Evolutionary conservation across 1,284 basidiomycete genomes (phyloP), one percentile per base, ranked within the genome.

Genomic region (Porogramme epimiltina): DNA sequence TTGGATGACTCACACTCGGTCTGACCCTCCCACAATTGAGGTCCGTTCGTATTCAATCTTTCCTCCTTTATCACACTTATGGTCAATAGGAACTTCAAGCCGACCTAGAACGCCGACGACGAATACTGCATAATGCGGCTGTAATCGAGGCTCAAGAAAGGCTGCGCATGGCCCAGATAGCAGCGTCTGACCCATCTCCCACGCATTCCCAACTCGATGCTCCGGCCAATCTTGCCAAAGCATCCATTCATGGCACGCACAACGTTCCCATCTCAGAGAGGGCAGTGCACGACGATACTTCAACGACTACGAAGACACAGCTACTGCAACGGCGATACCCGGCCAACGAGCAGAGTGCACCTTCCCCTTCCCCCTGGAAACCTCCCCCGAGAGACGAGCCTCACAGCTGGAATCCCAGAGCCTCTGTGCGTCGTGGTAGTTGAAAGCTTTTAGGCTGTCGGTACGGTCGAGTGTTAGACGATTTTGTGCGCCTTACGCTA

Each of bases 1-100:
- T 4, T 70, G 68, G 68, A 45, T 70, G n/a, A 65, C 66, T 9
- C 68, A 70, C 43, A 70, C 68, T 4, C 57, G 68, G 4, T 42
- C 44, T 3, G 59, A 67, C 45, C 63, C 66, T n/a, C 68, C 68
- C 3, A 63, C 62, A 0, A 19, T 66, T 3, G 60, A 66, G 54
- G 66, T 51, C 45, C 23, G 49, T 36, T 18, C 2, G n/a, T 41
- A 13, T 19, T 22, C 34, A 6, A 13, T 37, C n/a, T 37, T 10
- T 6, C 5, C 5, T 16, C 34, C 8, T 5, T 6, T 37, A 4
- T n/a, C 4, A 37, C 23, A 25, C 15, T 42, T 26, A 44, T 23
- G 2, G 6, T 15, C 11, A 26, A 0, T 40, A 69, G 67, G 67
- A 69, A 42, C 56, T 69, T 0, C 54, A 60, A 16, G 58, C 61